Evolutionary conservation across 352 stramenopile species (phyloP), one percentile per base, ranked within the genome.

Genomic region (Discostella stelligera): DNA sequence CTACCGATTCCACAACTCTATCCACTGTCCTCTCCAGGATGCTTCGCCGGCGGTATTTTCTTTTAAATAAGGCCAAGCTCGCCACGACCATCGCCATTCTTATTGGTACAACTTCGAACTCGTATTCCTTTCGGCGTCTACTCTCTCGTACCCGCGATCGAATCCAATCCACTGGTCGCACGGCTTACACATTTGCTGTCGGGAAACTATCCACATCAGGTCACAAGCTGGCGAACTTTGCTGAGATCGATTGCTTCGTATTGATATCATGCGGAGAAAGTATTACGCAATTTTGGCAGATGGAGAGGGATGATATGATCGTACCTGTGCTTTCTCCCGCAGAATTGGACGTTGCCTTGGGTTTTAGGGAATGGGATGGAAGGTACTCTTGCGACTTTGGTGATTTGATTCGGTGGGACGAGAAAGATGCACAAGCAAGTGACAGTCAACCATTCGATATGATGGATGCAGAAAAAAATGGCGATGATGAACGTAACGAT

Each of bases 141-240:
- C 93, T 98, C 4, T 83, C 95, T 39, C 90, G 89, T 39, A 86
- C 98, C 0, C 90, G 96, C 63, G 79, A 84, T 23, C 82, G 96
- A 25, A 96, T 98, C 71, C 93, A 98, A 90, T 82, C 96, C 85
- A 75, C 76, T 27, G 95, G 95, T 16, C 93, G 95, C 58, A 97
- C 98, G 71, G 96, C 92, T 52, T 99, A 99, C 74, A 91, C 96
- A 25, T 98, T 99, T 82, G 92, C 97, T 11, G 95, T 99, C 23
- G 97, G 97, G 48, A 98, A 98, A 82, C 91, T 98, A 30, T 98
- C 98, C 80, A 94, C 97, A 14, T 93, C 95, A 16, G 92, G 97
- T 14, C 94, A 95, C 14, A 99, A 99, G 85, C 89, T 99, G 18
- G 94, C 95, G 16, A 99, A 99, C 74, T 98, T 98, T 91, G 94